These are phyloP conservation scores for Cutaneotrichosporon sp. DNA, from an alignment of 1,284 basidiomycete species.

Conservation along the genomic window DNA sequence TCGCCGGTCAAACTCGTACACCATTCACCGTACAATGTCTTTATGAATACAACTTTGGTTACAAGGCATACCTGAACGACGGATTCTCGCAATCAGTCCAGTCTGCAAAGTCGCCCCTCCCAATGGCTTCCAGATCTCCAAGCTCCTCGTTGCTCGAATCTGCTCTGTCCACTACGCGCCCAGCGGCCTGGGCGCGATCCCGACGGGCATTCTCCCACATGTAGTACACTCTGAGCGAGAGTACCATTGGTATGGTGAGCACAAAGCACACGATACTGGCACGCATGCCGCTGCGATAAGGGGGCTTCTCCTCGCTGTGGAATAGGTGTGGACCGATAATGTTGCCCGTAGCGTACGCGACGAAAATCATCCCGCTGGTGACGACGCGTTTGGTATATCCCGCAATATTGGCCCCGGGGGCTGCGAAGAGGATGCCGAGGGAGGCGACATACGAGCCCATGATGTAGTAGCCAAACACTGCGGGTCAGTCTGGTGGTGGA, in stretches of 20 bases:
- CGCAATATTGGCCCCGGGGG: constrained; percentile 31
- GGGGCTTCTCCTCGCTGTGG: constrained; percentile 28
- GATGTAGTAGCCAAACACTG: constrained; percentile 37
- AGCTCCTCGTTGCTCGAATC: not conserved
- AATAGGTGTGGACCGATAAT: constrained; percentile 32
- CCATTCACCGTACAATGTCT: not conserved
- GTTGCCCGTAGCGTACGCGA: constrained; percentile 24
- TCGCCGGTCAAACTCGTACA: too few relatives aligned
- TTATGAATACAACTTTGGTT: not conserved
- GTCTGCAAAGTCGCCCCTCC: constrained; percentile 29
- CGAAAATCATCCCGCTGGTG: constrained; percentile 30
- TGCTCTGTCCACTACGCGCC: constrained; percentile 11
- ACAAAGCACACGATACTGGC: constrained; percentile 33
- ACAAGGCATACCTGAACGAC: constrained; percentile 30
- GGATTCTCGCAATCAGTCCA: constrained; percentile 30
- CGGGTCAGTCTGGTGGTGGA: too few relatives aligned
- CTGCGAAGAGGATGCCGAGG: constrained; percentile 29
- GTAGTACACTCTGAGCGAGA: constrained; percentile 25
- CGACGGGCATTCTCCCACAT: constrained; percentile 26
- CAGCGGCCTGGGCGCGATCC: constrained; percentile 16
- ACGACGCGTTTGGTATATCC: constrained; percentile 35
- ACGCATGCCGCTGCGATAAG: constrained; percentile 33
- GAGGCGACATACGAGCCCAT: constrained; percentile 33
- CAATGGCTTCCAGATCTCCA: not conserved
- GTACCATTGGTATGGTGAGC: constrained; percentile 18